phyloP scores from a whole-genome alignment of 495 filamentous ascomycete species.

The Margaritispora aquatica region DNA sequence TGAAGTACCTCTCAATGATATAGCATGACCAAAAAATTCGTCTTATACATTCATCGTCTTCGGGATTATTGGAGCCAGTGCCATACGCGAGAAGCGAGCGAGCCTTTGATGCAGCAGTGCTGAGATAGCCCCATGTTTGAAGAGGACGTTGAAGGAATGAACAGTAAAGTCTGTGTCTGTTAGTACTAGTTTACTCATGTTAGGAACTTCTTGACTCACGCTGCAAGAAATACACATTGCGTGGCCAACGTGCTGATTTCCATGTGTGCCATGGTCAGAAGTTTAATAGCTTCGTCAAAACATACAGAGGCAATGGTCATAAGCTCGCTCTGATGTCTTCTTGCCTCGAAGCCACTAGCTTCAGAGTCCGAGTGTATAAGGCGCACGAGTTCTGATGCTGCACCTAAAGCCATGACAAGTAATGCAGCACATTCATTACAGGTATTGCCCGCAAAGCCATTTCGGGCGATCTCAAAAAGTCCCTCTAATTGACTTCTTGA shows the following conservation, averaged over 20 bases:
- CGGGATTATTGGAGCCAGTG: constrained; percentile 13
- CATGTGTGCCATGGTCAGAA: constrained; percentile 27
- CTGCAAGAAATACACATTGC: constrained; percentile 31
- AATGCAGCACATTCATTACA: constrained; percentile 26
- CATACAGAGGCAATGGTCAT: constrained; percentile 27
- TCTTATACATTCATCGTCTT: constrained; percentile 35
- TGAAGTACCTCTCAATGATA: constrained; percentile 33
- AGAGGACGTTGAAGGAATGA: constrained; percentile 31
- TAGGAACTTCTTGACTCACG: constrained; percentile 16
- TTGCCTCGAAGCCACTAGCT: not conserved
- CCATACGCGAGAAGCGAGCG: constrained; percentile 32
- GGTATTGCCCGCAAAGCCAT: constrained; percentile 18
- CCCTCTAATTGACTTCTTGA: constrained; percentile 19
- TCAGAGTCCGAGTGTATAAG: constrained; percentile 5
- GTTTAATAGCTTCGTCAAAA: constrained; percentile 29
- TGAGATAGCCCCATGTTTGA: constrained; percentile 31
- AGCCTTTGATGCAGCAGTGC: constrained; percentile 29
- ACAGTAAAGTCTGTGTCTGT: constrained; percentile 26
- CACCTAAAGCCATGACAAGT: constrained; percentile 29
- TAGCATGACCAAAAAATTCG: constrained; percentile 45
- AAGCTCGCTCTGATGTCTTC: constrained; percentile 10
- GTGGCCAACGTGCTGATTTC: constrained; percentile 27
- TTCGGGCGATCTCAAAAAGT: constrained; percentile 13
- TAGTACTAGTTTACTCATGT: not conserved
- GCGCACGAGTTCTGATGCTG: constrained; percentile 24